Percentiles rank a stretch among this genome's conserved stretches.
phyloP scores from a whole-genome alignment of 306 rosid species.

The Castanea crenata region DNA sequence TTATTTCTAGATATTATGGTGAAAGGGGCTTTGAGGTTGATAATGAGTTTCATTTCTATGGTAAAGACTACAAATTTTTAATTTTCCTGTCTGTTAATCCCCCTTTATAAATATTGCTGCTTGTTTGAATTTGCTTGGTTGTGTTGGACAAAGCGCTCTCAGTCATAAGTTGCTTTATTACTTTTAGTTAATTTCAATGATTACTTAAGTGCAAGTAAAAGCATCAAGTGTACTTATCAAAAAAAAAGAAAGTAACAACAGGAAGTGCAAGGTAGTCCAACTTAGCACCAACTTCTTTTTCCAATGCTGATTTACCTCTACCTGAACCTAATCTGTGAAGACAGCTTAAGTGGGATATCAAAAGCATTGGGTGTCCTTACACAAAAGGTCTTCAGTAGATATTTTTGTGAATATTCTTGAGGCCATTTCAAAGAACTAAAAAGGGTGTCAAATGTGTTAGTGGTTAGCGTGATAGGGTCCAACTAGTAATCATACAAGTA shows the following conservation, averaged over 20 bases:
- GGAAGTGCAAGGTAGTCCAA: not conserved
- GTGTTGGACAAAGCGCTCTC: not conserved
- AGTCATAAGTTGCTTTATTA: not conserved
- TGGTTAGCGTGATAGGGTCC: too few relatives aligned
- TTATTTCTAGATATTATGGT: not conserved
- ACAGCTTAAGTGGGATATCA: too few relatives aligned
- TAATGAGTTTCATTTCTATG: not conserved
- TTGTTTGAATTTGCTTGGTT: not conserved
- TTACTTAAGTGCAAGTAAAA: too few relatives aligned
- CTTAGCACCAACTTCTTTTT: not conserved
- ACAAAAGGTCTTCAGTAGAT: too few relatives aligned
- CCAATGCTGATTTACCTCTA: too few relatives aligned
- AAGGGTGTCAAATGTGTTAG: too few relatives aligned
- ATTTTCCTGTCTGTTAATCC: not conserved
- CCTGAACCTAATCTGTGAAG: too few relatives aligned
- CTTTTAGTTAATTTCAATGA: not conserved
- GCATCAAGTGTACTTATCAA: not conserved
- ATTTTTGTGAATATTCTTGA: too few relatives aligned
- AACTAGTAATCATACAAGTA: too few relatives aligned
- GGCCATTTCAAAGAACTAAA: too few relatives aligned
- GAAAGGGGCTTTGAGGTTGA: not conserved
- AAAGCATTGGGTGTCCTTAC: too few relatives aligned
- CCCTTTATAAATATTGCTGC: not conserved
- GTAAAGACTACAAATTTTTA: not conserved
- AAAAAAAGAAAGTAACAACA: too few relatives aligned